Evolutionary conservation across 768 basidiomycete genomes (phyloP), one percentile per base, ranked within the genome.

Genomic region (Collybia sp.): DNA sequence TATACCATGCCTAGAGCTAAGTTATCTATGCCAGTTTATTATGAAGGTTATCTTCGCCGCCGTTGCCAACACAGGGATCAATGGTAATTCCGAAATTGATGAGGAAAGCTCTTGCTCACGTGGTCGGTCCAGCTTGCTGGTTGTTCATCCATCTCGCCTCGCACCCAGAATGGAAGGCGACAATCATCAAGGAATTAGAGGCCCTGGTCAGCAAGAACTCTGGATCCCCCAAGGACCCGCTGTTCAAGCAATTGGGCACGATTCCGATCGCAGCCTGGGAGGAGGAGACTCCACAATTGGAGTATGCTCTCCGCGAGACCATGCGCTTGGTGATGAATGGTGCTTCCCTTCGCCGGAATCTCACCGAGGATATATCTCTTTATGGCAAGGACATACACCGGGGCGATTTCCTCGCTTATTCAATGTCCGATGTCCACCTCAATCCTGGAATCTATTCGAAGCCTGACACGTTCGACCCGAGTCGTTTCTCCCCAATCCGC

Each of bases 191-290:
- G 4, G 35, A 37, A 37, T n/a, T 37, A 10, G 10, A 37, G n/a
- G 35, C 35, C n/a, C 35, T 37, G 4, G 10, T 37, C 17, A 18
- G n/a, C 6, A 13, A 18, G 35, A 37, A 37, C 10, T n/a, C 35
- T 13, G 17, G n/a, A 3, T 37, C 35, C 13, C 17, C 35, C 8
- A 30, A 30, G n/a, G 37, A 49, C 30, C 32, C 34, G 4, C 16
- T 49, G n/a, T 36, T 40, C 44, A 31, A 40, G n/a, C 50, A 42
- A 12, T 46, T 51, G 13, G 32, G 41, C 3, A 43, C 46, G n/a
- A 47, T 51, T 30, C 50, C 50, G 5, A 20, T 51, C n/a, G 18
- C 46, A 12, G 46, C 46, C 6, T 51, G 50, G 50, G 50, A 51
- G 30, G 40, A 47, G 1, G 46, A 51, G 31, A 16, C 44, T 3